Conservation (phyloP, 495 filamentous ascomycete genomes). For the Viridothelium virens region DNA sequence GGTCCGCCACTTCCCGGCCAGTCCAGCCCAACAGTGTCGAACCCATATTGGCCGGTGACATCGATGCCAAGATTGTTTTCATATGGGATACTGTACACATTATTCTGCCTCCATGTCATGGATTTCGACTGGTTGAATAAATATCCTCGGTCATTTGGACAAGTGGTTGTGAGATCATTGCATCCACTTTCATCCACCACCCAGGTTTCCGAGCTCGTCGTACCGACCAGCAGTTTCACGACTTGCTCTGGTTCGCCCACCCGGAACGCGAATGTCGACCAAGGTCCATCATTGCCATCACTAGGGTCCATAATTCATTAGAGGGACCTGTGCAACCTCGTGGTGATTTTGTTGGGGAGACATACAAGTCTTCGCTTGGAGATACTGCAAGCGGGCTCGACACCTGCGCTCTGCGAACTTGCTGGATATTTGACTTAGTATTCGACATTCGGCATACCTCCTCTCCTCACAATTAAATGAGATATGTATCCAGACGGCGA, state of each 20-base stretch:
- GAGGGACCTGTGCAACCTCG: neutral
- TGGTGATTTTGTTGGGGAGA: neutral
- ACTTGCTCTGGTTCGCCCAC: slow-evolving; percentile 5
- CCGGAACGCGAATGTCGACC: neutral
- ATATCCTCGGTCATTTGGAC: slow-evolving; percentile 31
- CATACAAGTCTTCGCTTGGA: neutral
- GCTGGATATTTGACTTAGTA: neutral
- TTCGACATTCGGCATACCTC: neutral
- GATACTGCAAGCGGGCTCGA: neutral
- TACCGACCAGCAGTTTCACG: neutral
- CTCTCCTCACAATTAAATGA: no score
- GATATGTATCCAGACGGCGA: no score
- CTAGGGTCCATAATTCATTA: neutral
- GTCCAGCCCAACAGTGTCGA: slow-evolving; percentile 25
- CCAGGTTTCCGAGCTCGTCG: neutral
- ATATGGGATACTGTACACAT: slow-evolving; percentile 18
- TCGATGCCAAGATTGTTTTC: slow-evolving; percentile 1
- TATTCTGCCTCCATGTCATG: slow-evolving; percentile 39
- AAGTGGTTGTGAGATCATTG: slow-evolving; percentile 19
- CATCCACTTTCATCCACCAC: neutral
- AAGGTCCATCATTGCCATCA: neutral
- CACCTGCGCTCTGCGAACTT: neutral
- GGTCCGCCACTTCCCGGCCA: slow-evolving; percentile 23
- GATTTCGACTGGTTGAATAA: slow-evolving; percentile 28
- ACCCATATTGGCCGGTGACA: slow-evolving; percentile 20